Percentiles rank a stretch among this genome's conserved stretches.
phyloP scores from a whole-genome alignment of 139 green algal species.

The Diplosphaera chodatii region DNA sequence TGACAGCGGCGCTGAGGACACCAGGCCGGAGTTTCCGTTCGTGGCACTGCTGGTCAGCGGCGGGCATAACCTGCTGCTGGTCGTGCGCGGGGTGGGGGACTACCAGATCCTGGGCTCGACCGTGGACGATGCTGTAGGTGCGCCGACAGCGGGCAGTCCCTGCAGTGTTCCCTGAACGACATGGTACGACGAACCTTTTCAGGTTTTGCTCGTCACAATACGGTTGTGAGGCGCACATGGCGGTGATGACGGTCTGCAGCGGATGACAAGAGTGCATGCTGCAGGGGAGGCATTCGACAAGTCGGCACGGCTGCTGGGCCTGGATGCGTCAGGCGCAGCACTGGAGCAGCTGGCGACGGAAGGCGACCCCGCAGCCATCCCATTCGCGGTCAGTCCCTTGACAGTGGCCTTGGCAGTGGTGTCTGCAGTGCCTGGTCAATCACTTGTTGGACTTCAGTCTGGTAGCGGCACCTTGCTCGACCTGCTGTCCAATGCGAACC shows the following conservation, averaged over 20 bases:
- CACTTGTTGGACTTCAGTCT: too few relatives aligned
- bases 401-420: too few relatives aligned
- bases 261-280: too few relatives aligned
- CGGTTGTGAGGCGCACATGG: too few relatives aligned
- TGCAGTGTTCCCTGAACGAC: too few relatives aligned
- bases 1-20: not conserved
- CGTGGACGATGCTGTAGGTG: constrained; percentile 90
- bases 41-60: constrained; percentile 88
- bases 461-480: too few relatives aligned
- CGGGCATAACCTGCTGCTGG: constrained; percentile 92
- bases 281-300: constrained; percentile 95
- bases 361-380: constrained; percentile 55
- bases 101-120: constrained; percentile 90
- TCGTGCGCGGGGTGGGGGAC: constrained; percentile 77
- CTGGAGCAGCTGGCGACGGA: constrained; percentile 64
- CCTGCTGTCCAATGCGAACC: too few relatives aligned
- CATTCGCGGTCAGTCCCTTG: too few relatives aligned
- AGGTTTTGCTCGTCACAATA: too few relatives aligned
- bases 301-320: constrained; percentile 82
- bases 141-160: not conserved
- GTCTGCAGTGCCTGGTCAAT: too few relatives aligned
- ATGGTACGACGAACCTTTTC: too few relatives aligned
- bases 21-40: constrained; percentile 75
- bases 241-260: too few relatives aligned
- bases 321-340: constrained; percentile 75